Conservation (phyloP, 1,284 basidiomycete genomes). For the Pterulicium gracile region DNA sequence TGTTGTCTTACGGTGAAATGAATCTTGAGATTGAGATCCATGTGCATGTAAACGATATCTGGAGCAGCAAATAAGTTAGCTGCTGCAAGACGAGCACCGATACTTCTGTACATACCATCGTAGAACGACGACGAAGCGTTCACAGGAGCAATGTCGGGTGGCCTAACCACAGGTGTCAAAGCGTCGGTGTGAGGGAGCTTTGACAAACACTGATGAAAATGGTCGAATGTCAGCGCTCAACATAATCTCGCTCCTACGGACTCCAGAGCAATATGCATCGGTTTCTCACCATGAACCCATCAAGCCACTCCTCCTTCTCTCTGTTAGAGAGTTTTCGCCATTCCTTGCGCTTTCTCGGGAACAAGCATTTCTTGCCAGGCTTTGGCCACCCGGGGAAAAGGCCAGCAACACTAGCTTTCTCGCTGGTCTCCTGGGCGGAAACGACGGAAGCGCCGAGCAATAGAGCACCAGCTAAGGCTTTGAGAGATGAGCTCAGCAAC, state of each 20-base stretch:
- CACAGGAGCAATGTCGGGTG: background rate
- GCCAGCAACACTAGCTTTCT: too few relatives aligned
- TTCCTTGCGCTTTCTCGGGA: background rate
- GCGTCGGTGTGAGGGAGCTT: background rate
- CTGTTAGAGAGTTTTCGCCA: background rate
- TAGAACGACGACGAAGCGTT: background rate
- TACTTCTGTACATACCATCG: too few relatives aligned
- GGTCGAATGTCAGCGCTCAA: too few relatives aligned
- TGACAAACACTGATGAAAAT: background rate
- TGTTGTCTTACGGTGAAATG: background rate
- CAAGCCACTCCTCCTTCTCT: background rate
- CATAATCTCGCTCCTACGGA: too few relatives aligned
- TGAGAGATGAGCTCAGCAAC: too few relatives aligned
- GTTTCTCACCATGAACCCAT: background rate
- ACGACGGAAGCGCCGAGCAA: too few relatives aligned
- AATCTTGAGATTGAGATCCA: background rate
- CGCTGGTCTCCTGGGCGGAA: too few relatives aligned
- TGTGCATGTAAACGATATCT: background rate
- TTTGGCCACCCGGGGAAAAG: too few relatives aligned
- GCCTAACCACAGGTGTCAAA: background rate
- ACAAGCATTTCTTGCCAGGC: background rate
- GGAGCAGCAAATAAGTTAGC: too few relatives aligned
- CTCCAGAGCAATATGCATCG: background rate
- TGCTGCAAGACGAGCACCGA: too few relatives aligned
- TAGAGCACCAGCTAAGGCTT: too few relatives aligned